A percentile compares a stretch with the other conserved stretches of the same genome.
Conservation (phyloP, 345 rosid species). For the Nephelium lappaceum region DNA sequence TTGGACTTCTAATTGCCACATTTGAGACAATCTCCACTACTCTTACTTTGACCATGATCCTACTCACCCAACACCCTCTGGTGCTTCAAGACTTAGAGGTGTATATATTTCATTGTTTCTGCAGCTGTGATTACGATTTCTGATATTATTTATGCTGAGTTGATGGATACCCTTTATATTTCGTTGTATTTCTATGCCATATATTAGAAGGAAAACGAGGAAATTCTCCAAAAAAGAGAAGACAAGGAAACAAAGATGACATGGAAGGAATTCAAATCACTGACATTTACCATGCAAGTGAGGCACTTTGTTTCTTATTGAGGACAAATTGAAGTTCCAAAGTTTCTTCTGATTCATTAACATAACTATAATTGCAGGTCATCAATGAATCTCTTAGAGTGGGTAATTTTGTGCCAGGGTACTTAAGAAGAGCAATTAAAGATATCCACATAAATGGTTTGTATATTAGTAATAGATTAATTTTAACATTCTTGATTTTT, state of each 20-base stretch:
- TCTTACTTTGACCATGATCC: conserved; percentile 26
- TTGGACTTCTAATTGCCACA: conserved; percentile 29
- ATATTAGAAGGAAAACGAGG: conserved; percentile 29
- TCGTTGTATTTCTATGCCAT: not conserved
- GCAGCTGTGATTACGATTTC: not conserved
- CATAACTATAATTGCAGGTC: conserved; percentile 8
- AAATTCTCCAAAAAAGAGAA: conserved; percentile 20
- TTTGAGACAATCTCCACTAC: conserved; percentile 29
- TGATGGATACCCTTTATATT: not conserved
- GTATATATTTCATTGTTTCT: not conserved
- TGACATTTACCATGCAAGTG: conserved; percentile 30
- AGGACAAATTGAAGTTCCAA: too few relatives aligned
- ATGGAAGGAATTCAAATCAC: conserved; percentile 33
- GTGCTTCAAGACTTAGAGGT: conserved; percentile 26
- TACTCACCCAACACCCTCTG: conserved; percentile 20
- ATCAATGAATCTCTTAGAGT: conserved; percentile 33
- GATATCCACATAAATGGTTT: conserved; percentile 20
- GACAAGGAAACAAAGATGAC: conserved; percentile 12
- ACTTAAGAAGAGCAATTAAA: conserved; percentile 30
- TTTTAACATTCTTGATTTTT: not conserved
- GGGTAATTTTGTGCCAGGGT: conserved; percentile 24
- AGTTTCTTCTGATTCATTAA: not conserved
- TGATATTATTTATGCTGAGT: not conserved
- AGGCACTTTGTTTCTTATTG: not conserved
- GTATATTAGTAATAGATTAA: not conserved